A percentile compares a stretch with the other conserved stretches of the same genome.
These are phyloP conservation scores for Tolypocladium capitatum DNA, from an alignment of 2,329 filamentous ascomycete species.

Conservation along the genomic window DNA sequence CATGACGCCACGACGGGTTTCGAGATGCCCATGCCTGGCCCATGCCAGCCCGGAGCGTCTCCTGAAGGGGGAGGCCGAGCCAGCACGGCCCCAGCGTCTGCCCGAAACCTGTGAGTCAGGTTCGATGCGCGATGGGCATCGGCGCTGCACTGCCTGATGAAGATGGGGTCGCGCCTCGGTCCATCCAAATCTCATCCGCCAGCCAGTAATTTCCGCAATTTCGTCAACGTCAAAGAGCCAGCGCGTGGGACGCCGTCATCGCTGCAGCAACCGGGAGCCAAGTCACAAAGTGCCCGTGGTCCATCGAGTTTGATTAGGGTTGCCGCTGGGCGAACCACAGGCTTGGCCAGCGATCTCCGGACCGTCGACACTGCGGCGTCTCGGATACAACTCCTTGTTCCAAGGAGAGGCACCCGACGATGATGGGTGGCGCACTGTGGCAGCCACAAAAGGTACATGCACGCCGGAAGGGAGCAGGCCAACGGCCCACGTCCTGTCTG, in stretches of 20 bases:
- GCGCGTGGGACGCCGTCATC: background rate
- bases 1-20: constrained; percentile 1
- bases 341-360: background rate
- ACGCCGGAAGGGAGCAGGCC: background rate
- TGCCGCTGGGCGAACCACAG: background rate
- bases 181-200: background rate
- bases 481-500: background rate
- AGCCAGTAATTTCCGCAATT: background rate
- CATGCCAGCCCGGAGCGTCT: background rate
- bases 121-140: background rate
- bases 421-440: background rate
- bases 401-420: background rate
- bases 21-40: background rate
- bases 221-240: background rate
- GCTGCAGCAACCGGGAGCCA: background rate
- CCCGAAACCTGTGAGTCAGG: background rate
- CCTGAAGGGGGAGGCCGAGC: background rate
- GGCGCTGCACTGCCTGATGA: background rate
- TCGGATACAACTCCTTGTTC: background rate
- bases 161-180: background rate
- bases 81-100: background rate
- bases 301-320: background rate
- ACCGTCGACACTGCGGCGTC: too few species aligned
- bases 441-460: background rate
- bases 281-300: background rate